A percentile compares a stretch with the other conserved stretches of the same genome.
These are phyloP conservation scores for Cucurbita pepo DNA, from an alignment of 306 rosid species.

Conservation along the genomic window DNA sequence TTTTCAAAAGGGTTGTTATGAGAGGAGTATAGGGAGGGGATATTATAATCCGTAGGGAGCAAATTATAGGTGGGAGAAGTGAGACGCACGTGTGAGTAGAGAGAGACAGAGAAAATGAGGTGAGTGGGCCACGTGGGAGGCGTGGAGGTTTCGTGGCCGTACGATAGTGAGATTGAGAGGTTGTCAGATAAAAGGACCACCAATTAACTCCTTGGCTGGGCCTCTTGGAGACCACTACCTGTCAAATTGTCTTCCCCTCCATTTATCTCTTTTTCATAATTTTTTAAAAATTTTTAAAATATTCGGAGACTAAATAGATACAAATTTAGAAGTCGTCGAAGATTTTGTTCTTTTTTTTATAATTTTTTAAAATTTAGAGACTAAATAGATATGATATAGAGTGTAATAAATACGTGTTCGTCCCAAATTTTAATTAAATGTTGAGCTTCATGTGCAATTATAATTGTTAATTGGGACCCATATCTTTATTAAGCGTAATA, in stretches of 20 bases:
- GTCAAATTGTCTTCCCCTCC: not conserved
- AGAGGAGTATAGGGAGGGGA: not conserved
- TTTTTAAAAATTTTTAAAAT: too few relatives aligned
- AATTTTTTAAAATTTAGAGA: too few relatives aligned
- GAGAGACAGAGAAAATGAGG: constrained; percentile 5
- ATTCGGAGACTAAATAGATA: too few relatives aligned
- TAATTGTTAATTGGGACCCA: too few relatives aligned
- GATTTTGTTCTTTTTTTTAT: too few relatives aligned
- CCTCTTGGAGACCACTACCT: constrained; percentile 12
- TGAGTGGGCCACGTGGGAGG: not conserved
- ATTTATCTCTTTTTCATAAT: too few relatives aligned
- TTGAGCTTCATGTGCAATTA: too few relatives aligned
- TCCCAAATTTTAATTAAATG: too few relatives aligned
- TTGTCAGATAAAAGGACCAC: constrained; percentile 23
- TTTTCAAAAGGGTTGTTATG: not conserved
- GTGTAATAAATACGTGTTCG: too few relatives aligned
- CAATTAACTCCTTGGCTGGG: constrained; percentile 8
- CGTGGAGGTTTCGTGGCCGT: constrained; percentile 20
- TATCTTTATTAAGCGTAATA: too few relatives aligned
- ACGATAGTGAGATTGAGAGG: constrained; percentile 20
- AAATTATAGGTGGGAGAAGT: not conserved
- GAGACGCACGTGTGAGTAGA: constrained; percentile 14
- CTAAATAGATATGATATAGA: too few relatives aligned
- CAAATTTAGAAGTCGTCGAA: too few relatives aligned
- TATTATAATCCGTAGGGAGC: not conserved